These are phyloP conservation scores for Microcyclospora tardicrescens DNA, from an alignment of 2,329 filamentous ascomycete genomes.

Conservation along the genomic window DNA sequence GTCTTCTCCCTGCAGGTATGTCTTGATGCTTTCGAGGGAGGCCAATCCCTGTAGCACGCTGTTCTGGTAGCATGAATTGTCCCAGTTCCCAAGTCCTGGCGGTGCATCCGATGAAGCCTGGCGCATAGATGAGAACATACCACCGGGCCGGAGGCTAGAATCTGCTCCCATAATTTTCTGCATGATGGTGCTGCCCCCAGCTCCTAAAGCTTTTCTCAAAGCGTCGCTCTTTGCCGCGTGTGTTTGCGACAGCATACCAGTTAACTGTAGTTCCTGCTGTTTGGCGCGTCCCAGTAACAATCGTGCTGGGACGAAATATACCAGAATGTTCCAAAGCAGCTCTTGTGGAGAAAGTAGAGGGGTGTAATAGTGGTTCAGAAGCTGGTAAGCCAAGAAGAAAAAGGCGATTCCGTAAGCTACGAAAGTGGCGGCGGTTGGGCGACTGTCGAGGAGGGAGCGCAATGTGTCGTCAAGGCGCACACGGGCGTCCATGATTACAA, in stretches of 20 bases:
- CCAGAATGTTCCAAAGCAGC: slow-evolving; percentile 48
- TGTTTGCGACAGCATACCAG: slow-evolving; percentile 18
- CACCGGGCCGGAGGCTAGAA: slow-evolving; percentile 9
- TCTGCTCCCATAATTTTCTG: background rate
- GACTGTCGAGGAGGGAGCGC: slow-evolving; percentile 2
- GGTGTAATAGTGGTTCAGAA: slow-evolving; percentile 17
- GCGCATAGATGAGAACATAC: slow-evolving; percentile 7
- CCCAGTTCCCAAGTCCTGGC: slow-evolving; percentile 70
- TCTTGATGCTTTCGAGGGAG: slow-evolving; percentile 55
- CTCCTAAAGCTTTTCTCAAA: slow-evolving; percentile 24
- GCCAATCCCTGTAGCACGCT: slow-evolving; percentile 65
- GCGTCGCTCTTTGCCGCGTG: slow-evolving; percentile 27
- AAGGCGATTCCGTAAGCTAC: slow-evolving; percentile 15
- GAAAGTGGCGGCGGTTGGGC: slow-evolving; percentile 5
- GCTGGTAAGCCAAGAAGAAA: slow-evolving; percentile 20
- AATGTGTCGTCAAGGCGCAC: slow-evolving; percentile 9
- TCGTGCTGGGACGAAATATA: slow-evolving; percentile 43
- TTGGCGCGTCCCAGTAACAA: slow-evolving; percentile 45
- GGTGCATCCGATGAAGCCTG: slow-evolving; percentile 23
- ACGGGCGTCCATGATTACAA: slow-evolving; percentile 12
- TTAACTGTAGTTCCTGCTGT: slow-evolving; percentile 16
- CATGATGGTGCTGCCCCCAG: slow-evolving; percentile 24
- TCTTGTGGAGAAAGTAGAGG: slow-evolving; percentile 30
- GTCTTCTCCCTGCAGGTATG: slow-evolving; percentile 41
- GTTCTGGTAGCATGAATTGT: slow-evolving; percentile 97